Evolutionary conservation across 805 yeast species (phyloP), one percentile per base, ranked within the genome.

Genomic region (Hanseniaspora valbyensis): DNA sequence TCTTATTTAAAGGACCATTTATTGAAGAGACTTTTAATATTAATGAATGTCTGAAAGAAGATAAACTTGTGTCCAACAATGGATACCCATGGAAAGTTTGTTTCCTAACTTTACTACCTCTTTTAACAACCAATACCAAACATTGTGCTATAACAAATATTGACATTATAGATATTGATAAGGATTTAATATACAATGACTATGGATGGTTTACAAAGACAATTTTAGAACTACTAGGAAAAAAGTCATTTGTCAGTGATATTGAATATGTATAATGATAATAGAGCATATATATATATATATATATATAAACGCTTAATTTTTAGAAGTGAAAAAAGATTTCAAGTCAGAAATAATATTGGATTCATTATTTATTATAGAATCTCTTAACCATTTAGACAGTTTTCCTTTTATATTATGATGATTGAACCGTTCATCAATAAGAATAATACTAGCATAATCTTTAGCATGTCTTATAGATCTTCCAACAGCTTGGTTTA

Each of bases 401-500:
- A 88, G 62, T 59, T 84, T 84, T 0, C 55, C 50, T 55, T 74
- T 77, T 16, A 85, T 77, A 26, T 68, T 62, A 1, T 58, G 56
- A 2, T 61, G 60, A 2, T 58, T 58, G 55, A 75, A 90, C 49
- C 96, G 68, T 29, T 63, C 64, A 61, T 90, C 97, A 14, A 88
- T 57, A 36, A 89, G 67, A 56, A 76, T 77, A 6, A 90, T 81
- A 14, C 77, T 73, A 0, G 96, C 81, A 60, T 83, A 88, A 64
- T 90, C 97, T 38, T 74, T 72, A 24, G 73, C 74, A 62, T 89
- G 95, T 54, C 97, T 70, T 36, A 89, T 89, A 6, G 96, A 85
- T 55, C 97, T 73, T 0, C 96, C 97, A 12, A 90, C 81, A 65
- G 95, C 80, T 63, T 89, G 97, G 61, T 89, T 89, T 0, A 89